These are phyloP conservation scores for Macrolepiota albuminosa DNA, from an alignment of 768 basidiomycete genomes.

Conservation along the genomic window DNA sequence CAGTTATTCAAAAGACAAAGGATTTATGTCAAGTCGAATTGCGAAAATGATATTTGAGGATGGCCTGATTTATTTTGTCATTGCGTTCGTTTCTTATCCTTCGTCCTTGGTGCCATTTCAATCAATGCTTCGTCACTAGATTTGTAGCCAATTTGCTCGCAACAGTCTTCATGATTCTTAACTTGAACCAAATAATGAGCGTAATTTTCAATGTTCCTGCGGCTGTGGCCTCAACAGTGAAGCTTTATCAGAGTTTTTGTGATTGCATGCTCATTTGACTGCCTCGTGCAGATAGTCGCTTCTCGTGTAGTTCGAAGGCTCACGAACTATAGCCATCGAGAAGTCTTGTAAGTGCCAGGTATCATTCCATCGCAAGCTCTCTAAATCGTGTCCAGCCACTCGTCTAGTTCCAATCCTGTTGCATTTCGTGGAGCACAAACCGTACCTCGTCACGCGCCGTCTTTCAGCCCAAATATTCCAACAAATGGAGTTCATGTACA, in stretches of 20 bases:
- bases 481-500: slow-evolving; percentile 41
- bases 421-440: slow-evolving; percentile 18
- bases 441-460: slow-evolving; percentile 17
- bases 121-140: slow-evolving; percentile 18
- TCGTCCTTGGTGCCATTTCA: not conserved
- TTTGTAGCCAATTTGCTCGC: slow-evolving; percentile 40
- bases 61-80: slow-evolving; percentile 70
- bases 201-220: slow-evolving; percentile 65
- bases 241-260: slow-evolving; percentile 11
- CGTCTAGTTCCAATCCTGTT: slow-evolving; percentile 21
- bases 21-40: slow-evolving; percentile 38
- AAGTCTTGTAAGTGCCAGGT: slow-evolving; percentile 36
- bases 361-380: not conserved
- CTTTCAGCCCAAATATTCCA: slow-evolving; percentile 14
- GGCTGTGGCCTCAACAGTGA: slow-evolving; percentile 46
- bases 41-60: slow-evolving; percentile 65
- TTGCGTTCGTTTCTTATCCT: slow-evolving; percentile 46
- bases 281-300: slow-evolving; percentile 44
- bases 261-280: not conserved
- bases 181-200: slow-evolving; percentile 64
- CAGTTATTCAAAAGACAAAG: slow-evolving; percentile 15
- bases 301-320: slow-evolving; percentile 57
- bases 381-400: slow-evolving; percentile 14
- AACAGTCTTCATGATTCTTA: slow-evolving; percentile 61
- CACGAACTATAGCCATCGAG: slow-evolving; percentile 44